These are phyloP conservation scores for Neophaeococcomyces aloes DNA, from an alignment of 2,329 filamentous ascomycete species.

Conservation along the genomic window DNA sequence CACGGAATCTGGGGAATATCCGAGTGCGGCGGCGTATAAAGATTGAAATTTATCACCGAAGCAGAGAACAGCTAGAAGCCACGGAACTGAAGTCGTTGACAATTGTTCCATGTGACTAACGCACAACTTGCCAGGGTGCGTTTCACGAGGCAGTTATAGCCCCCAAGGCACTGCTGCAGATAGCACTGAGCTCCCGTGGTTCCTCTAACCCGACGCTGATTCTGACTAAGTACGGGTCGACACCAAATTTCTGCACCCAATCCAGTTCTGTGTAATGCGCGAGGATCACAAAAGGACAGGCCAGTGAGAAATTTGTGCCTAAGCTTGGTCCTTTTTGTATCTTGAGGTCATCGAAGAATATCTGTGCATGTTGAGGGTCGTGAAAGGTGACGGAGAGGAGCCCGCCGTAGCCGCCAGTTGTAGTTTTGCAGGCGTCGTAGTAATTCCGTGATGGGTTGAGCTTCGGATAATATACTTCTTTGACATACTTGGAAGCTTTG, in stretches of 20 bases:
- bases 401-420: slow-evolving; percentile 76
- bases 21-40: too few relatives aligned
- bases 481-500: slow-evolving; percentile 52
- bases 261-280: slow-evolving; percentile 86
- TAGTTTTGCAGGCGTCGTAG: slow-evolving; percentile 69
- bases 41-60: too few relatives aligned
- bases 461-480: slow-evolving; percentile 79
- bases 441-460: slow-evolving; percentile 55
- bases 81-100: too few relatives aligned
- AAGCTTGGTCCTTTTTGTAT: slow-evolving; percentile 90
- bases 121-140: too few relatives aligned
- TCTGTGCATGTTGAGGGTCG: slow-evolving; percentile 56
- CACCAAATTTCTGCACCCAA: slow-evolving; percentile 72
- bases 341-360: slow-evolving; percentile 76
- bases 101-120: too few relatives aligned
- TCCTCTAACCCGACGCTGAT: slow-evolving; percentile 89
- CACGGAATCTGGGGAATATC: too few relatives aligned
- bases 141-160: slow-evolving; percentile 27
- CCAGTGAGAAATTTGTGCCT: slow-evolving; percentile 90
- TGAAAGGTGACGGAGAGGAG: slow-evolving; percentile 77
- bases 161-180: slow-evolving; percentile 60
- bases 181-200: slow-evolving; percentile 50
- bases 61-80: too few relatives aligned
- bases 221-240: slow-evolving; percentile 68
- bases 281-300: slow-evolving; percentile 79